Conservation (phyloP, 345 rosid genomes). For the Aquilaria sinensis region DNA sequence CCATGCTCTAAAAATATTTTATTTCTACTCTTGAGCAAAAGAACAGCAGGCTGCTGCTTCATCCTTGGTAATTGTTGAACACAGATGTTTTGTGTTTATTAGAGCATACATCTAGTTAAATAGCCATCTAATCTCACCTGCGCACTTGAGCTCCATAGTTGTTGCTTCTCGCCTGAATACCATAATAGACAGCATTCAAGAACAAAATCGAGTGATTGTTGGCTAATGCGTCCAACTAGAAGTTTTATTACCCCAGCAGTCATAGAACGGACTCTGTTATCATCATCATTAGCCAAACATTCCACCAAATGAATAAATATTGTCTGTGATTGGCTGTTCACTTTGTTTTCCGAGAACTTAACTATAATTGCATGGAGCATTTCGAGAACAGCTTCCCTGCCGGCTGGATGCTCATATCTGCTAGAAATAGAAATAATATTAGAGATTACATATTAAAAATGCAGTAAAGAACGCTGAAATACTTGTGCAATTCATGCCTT, state of each 20-base stretch:
- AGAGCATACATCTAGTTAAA: conserved; percentile 12
- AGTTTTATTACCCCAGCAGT: conserved; percentile 49
- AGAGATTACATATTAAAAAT: conserved; percentile 5
- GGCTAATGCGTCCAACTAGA: conserved; percentile 45
- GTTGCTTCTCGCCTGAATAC: conserved; percentile 51
- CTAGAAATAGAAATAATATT: conserved; percentile 13
- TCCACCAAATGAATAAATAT: conserved; percentile 50
- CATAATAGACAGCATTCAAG: conserved; percentile 49
- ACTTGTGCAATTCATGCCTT: conserved; percentile 38
- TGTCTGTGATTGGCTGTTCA: conserved; percentile 49
- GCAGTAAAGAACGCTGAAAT: conserved; percentile 4
- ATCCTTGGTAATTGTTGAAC: not conserved
- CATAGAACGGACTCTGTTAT: conserved; percentile 52
- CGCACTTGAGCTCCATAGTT: conserved; percentile 61
- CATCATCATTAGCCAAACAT: conserved; percentile 57
- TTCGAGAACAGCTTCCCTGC: conserved; percentile 88
- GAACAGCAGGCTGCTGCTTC: too few species aligned
- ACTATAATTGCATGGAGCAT: conserved; percentile 65
- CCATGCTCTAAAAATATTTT: not conserved
- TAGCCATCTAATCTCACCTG: conserved; percentile 46
- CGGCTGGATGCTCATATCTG: conserved; percentile 81
- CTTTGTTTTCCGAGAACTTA: conserved; percentile 49
- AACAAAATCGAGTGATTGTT: conserved; percentile 32
- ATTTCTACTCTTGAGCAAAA: too few species aligned
- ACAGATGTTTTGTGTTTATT: not conserved